phyloP scores from a whole-genome alignment of 2,329 filamentous ascomycete genomes.

The Neospermospora avenae region DNA sequence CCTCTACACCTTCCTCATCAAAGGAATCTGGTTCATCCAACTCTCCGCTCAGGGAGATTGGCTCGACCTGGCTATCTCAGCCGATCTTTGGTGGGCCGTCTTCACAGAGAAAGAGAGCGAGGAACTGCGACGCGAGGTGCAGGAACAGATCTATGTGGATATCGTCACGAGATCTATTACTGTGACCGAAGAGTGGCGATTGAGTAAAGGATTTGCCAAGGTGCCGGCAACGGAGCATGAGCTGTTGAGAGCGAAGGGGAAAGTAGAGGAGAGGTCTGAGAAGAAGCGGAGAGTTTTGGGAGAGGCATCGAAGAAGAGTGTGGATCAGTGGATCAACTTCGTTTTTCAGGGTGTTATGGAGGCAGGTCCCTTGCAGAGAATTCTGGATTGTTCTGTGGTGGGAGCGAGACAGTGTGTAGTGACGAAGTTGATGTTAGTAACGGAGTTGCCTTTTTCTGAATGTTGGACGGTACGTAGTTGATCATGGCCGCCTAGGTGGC shows the following conservation, averaged over 20 bases:
- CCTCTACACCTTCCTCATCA: background rate
- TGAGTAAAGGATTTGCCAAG: slow-evolving; percentile 2
- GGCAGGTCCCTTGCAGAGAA: background rate
- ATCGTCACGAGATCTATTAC: background rate
- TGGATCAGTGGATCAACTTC: slow-evolving; percentile 6
- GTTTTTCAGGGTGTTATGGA: slow-evolving; percentile 1
- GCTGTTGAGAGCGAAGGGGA: background rate
- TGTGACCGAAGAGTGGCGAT: slow-evolving; percentile 10
- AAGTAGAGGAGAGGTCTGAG: background rate
- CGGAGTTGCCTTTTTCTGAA: background rate
- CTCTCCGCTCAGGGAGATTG: background rate
- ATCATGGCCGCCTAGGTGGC: no score
- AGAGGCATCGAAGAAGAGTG: background rate
- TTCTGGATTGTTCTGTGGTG: background rate
- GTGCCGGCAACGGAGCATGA: slow-evolving; percentile 3
- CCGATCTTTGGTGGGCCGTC: slow-evolving; percentile 4
- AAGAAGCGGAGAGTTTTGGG: background rate
- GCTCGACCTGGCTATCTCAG: background rate
- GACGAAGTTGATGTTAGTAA: slow-evolving; percentile 1
- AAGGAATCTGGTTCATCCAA: background rate
- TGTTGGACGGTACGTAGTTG: slow-evolving; percentile 1
- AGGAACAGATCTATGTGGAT: background rate
- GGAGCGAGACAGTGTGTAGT: background rate
- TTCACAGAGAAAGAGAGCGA: slow-evolving; percentile 1
- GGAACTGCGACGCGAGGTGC: background rate